phyloP scores from a whole-genome alignment of 495 filamentous ascomycete genomes.

The Aspergillus indologenus region DNA sequence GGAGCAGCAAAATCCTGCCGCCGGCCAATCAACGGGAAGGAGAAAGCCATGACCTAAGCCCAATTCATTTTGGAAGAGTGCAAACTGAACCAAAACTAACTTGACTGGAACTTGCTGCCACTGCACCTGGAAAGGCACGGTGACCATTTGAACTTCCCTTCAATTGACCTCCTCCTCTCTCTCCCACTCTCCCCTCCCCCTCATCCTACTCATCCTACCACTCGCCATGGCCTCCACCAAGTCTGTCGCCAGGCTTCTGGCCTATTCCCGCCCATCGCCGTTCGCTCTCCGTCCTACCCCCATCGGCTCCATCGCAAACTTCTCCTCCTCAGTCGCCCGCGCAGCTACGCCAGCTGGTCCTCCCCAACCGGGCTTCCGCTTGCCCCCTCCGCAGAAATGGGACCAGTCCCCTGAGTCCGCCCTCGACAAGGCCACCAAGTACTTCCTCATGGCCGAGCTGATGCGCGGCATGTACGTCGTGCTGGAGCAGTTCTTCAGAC shows the following conservation, averaged over 20 bases:
- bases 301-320: slow-evolving; percentile 51
- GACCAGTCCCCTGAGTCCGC: slow-evolving; percentile 67
- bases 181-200: slow-evolving; percentile 20
- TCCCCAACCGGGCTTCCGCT: slow-evolving; percentile 73
- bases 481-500: slow-evolving; percentile 95
- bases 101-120: slow-evolving; percentile 16
- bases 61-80: neutral
- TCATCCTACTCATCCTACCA: slow-evolving; percentile 10
- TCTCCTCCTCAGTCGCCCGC: slow-evolving; percentile 58
- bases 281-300: slow-evolving; percentile 34
- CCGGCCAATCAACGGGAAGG: slow-evolving; percentile 42
- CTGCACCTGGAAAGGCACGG: no score
- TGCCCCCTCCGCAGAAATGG: slow-evolving; percentile 64
- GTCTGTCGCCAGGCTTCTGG: slow-evolving; percentile 51
- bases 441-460: slow-evolving; percentile 94
- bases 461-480: slow-evolving; percentile 95
- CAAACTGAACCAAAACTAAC: slow-evolving; percentile 4
- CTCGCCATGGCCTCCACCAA: slow-evolving; percentile 50
- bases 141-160: slow-evolving; percentile 16
- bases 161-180: slow-evolving; percentile 19
- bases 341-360: slow-evolving; percentile 72
- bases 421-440: slow-evolving; percentile 80
- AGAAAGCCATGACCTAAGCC: slow-evolving; percentile 51
- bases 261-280: slow-evolving; percentile 40
- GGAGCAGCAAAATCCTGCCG: slow-evolving; percentile 42